Conservation (phyloP, 1,139 yeast genomes). For the Hyphopichia wangnamkhiaoensis region DNA sequence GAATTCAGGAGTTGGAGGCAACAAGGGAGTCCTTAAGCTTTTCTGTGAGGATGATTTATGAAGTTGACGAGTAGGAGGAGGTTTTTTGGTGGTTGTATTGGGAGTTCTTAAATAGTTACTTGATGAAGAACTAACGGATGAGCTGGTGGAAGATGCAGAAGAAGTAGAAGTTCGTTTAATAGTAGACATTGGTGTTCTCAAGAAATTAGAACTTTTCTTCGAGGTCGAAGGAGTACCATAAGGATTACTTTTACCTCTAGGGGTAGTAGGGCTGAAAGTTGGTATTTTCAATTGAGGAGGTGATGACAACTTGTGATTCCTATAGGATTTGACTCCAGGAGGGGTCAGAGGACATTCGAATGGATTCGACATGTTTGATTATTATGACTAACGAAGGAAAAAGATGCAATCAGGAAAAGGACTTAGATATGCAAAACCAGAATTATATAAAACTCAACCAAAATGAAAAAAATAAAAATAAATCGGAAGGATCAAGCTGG, state of each 20-base stretch:
- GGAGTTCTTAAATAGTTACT: slow-evolving; percentile 2
- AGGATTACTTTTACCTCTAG: slow-evolving; percentile 1
- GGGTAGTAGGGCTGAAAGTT: slow-evolving; percentile 1
- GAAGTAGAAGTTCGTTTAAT: not conserved
- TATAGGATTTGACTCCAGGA: not conserved
- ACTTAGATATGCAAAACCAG: no score
- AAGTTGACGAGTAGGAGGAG: slow-evolving; percentile 3
- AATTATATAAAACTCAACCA: no score
- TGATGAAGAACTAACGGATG: not conserved
- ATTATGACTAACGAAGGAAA: no score
- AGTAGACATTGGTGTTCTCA: not conserved
- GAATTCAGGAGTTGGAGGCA: slow-evolving; percentile 36
- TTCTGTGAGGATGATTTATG: not conserved
- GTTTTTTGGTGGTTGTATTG: slow-evolving; percentile 3
- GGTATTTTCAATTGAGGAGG: slow-evolving; percentile 2
- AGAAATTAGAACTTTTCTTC: not conserved
- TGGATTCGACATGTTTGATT: slow-evolving; percentile 4
- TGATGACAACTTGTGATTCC: not conserved
- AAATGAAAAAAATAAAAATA: no score
- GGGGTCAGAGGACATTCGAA: slow-evolving; percentile 6
- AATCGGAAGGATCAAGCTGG: no score
- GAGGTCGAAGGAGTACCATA: slow-evolving; percentile 2
- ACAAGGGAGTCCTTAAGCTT: slow-evolving; percentile 1
- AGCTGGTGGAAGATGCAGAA: not conserved
- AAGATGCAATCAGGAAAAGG: no score